These are phyloP conservation scores for Suillus cothurnatus DNA, from an alignment of 768 basidiomycete species.

Conservation along the genomic window DNA sequence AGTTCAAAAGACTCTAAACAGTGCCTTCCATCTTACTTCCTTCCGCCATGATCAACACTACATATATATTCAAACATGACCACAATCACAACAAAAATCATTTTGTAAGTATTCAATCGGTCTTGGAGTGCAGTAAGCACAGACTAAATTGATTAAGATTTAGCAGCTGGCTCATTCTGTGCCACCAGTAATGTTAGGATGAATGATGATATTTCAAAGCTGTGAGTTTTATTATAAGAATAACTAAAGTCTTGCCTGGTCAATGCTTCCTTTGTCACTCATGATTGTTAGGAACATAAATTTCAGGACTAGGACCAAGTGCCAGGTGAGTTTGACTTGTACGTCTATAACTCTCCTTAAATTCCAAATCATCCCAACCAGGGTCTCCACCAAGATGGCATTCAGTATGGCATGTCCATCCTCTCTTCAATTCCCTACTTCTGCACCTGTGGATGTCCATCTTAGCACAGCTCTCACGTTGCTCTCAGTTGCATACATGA, in stretches of 20 bases:
- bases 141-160: background rate
- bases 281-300: background rate
- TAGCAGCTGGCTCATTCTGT: background rate
- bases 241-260: background rate
- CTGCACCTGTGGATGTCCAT: conserved; percentile 31
- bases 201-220: background rate
- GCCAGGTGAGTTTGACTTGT: background rate
- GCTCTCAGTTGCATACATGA: conserved; percentile 34
- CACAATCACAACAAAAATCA: too few relatives aligned
- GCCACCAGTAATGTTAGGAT: background rate
- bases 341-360: conserved; percentile 8
- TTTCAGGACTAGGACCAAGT: background rate
- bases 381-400: conserved; percentile 30
- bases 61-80: too few relatives aligned
- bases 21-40: too few relatives aligned
- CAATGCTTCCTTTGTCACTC: background rate
- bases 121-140: too few relatives aligned
- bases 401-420: conserved; percentile 37
- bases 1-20: too few relatives aligned
- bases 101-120: too few relatives aligned
- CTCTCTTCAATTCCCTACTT: conserved; percentile 24
- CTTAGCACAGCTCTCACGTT: conserved; percentile 40
- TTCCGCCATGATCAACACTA: too few relatives aligned
- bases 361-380: conserved; percentile 2
- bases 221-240: conserved; percentile 1